Evolutionary conservation across 202 grass and related monocot genomes (phyloP).

Genomic region (Eragrostis tef): DNA sequence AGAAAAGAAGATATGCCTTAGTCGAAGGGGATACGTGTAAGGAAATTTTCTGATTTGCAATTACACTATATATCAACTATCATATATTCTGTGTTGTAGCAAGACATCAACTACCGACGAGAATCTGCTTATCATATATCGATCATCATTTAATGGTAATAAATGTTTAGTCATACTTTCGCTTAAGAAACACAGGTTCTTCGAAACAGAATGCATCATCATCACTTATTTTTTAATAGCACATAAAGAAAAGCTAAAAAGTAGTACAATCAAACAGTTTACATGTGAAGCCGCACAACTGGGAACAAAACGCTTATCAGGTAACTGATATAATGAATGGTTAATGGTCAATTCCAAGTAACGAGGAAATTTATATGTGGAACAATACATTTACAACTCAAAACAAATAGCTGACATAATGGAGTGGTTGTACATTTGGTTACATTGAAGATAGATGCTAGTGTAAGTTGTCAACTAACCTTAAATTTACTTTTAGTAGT

Average conservation of each 20-base stretch:
- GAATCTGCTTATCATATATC: constrained; percentile 12
- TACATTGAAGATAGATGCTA: constrained; percentile 23
- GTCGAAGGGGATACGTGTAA: constrained; percentile 5
- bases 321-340: constrained; percentile 34
- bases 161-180: neutral
- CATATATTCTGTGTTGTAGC: neutral
- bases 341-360: constrained; percentile 24
- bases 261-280: constrained; percentile 1
- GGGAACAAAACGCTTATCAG: neutral
- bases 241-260: neutral
- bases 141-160: constrained; percentile 19
- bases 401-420: constrained; percentile 32
- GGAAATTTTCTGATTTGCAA: constrained; percentile 27
- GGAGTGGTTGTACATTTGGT: constrained; percentile 26
- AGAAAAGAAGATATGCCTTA: constrained; percentile 28
- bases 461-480: constrained; percentile 54
- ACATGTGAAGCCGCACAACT: constrained; percentile 29
- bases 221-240: constrained; percentile 2
- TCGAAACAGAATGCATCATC: constrained; percentile 19
- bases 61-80: constrained; percentile 30
- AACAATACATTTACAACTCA: constrained; percentile 22
- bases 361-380: constrained; percentile 5
- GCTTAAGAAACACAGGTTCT: neutral
- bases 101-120: constrained; percentile 29
- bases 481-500: constrained; percentile 99